A percentile compares a stretch with the other conserved stretches of the same genome.
Evolutionary conservation across 2,329 filamentous ascomycete species (phyloP).

Genomic region (Paecilomyces sp.): DNA sequence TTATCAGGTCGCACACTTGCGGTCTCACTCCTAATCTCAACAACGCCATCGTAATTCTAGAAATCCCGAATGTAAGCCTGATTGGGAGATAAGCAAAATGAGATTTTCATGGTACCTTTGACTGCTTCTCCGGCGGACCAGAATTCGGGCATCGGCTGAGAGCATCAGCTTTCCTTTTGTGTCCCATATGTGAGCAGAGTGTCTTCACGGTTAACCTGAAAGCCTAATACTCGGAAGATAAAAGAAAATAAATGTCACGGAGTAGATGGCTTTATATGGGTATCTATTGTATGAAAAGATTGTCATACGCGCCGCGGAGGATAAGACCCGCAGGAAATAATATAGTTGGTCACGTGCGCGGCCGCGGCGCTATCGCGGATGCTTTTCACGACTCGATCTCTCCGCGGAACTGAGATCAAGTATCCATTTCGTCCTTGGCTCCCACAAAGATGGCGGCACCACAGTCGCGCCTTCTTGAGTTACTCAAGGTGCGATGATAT

Average conservation of each 20-base stretch:
- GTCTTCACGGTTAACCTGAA: not conserved
- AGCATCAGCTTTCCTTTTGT: not conserved
- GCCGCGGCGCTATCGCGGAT: not conserved
- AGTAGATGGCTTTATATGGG: too few species aligned
- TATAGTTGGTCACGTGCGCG: not conserved
- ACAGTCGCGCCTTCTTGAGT: conserved; percentile 52
- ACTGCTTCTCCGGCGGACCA: not conserved
- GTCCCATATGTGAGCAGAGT: not conserved
- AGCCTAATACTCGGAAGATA: too few species aligned
- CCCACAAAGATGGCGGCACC: conserved; percentile 41
- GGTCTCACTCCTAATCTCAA: conserved; percentile 1
- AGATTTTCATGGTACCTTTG: not conserved
- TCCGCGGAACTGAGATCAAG: not conserved
- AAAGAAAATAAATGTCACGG: too few species aligned
- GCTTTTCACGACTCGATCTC: not conserved
- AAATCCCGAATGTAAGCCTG: not conserved
- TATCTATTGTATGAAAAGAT: not conserved
- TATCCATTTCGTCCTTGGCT: not conserved
- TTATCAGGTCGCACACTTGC: conserved; percentile 1
- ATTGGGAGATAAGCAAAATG: not conserved
- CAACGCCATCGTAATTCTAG: not conserved
- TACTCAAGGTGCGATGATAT: conserved; percentile 63
- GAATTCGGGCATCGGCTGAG: not conserved
- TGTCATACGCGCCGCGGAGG: not conserved
- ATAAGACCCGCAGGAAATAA: not conserved